These are phyloP conservation scores for Trichocladium antarcticum DNA, from an alignment of 495 filamentous ascomycete species.

Conservation along the genomic window DNA sequence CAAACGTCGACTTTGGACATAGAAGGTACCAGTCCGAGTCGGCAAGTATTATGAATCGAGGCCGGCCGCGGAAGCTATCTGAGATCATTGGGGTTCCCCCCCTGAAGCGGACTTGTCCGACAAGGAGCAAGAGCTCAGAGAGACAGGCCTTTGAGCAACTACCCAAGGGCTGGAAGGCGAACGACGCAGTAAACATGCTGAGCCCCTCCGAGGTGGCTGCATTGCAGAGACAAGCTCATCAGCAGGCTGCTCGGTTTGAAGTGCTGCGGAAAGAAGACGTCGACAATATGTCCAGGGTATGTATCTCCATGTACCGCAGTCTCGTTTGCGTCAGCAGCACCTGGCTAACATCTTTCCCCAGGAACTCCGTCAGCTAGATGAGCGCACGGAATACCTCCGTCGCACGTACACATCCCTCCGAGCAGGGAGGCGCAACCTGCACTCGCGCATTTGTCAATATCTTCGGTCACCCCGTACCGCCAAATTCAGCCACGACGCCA, in stretches of 20 bases:
- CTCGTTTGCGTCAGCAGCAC: too few relatives aligned
- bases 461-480: conserved; percentile 50
- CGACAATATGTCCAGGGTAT: conserved; percentile 50
- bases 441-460: conserved; percentile 57
- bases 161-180: conserved; percentile 46
- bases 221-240: conserved; percentile 50
- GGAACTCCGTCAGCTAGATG: conserved; percentile 60
- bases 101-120: conserved; percentile 25
- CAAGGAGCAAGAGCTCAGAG: conserved; percentile 35
- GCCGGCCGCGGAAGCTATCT: conserved; percentile 42
- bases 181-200: conserved; percentile 39
- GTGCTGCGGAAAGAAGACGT: conserved; percentile 58
- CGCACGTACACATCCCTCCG: conserved; percentile 58
- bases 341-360: conserved; percentile 23
- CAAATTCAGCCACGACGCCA: conserved; percentile 53
- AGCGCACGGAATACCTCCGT: conserved; percentile 59
- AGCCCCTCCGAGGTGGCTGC: conserved; percentile 41
- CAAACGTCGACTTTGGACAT: conserved; percentile 21
- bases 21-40: conserved; percentile 46
- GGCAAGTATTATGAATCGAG: conserved; percentile 49
- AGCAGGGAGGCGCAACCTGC: conserved; percentile 54
- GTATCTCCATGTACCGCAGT: too few relatives aligned
- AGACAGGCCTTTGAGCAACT: conserved; percentile 44
- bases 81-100: conserved; percentile 25
- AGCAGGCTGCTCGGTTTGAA: conserved; percentile 54